These are phyloP conservation scores for Coemansia aciculifera DNA, from an alignment of 192 early-diverging fungal genomes.

Conservation along the genomic window DNA sequence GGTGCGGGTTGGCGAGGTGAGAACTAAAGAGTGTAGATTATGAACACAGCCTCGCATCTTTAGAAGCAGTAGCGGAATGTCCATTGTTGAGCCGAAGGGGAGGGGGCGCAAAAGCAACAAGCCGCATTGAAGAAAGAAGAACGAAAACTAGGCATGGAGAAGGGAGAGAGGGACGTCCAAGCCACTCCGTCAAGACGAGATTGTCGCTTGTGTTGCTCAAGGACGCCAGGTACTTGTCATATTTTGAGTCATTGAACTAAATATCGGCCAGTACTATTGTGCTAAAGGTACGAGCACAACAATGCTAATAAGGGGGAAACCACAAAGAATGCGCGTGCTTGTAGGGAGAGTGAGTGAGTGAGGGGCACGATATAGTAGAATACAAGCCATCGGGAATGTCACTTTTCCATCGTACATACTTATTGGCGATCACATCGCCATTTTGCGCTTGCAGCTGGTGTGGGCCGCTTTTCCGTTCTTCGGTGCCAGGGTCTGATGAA, in stretches of 20 bases:
- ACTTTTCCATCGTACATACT: constrained; percentile 14
- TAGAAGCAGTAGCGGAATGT: not conserved
- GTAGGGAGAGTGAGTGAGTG: not conserved
- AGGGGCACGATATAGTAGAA: not conserved
- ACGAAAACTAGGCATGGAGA: not conserved
- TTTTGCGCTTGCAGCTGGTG: constrained; percentile 10
- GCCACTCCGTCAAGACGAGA: not conserved
- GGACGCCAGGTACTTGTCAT: not conserved
- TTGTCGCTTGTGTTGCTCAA: not conserved
- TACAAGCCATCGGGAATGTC: not conserved
- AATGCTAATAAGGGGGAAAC: not conserved
- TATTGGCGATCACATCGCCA: constrained; percentile 6
- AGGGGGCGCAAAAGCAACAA: not conserved
- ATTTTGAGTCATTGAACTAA: not conserved
- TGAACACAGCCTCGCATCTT: not conserved
- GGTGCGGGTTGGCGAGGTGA: not conserved
- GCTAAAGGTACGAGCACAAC: not conserved
- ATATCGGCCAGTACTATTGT: not conserved
- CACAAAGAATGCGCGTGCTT: not conserved
- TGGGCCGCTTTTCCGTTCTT: not conserved
- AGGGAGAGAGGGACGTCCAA: not conserved
- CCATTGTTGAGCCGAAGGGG: not conserved
- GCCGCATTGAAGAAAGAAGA: not conserved
- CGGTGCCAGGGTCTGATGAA: constrained; percentile 18
- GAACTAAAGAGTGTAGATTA: not conserved